Conservation (phyloP, 108 stramenopile species). For the Fistulifera solaris region DNA sequence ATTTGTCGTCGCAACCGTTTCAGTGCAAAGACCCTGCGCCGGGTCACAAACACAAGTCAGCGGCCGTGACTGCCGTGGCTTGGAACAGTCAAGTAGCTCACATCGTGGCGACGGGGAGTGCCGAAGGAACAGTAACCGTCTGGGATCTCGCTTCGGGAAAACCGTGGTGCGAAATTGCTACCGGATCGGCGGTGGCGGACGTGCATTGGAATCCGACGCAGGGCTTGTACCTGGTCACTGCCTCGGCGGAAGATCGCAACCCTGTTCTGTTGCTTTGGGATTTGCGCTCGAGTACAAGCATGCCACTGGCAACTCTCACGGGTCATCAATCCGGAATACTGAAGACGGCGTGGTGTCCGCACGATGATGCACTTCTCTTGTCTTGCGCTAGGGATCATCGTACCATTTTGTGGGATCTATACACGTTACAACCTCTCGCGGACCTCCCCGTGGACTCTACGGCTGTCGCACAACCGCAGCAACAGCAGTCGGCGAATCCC, state of each 20-base stretch:
- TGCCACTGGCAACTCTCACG: conserved; percentile 80
- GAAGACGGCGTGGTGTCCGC: conserved; percentile 92
- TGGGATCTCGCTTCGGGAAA: conserved; percentile 92
- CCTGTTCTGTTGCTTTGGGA: conserved; percentile 94
- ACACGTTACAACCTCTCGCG: conserved; percentile 69
- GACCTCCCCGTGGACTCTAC: conserved; percentile 69
- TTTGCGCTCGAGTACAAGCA: conserved; percentile 83
- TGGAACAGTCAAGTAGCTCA: conserved; percentile 97
- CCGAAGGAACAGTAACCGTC: conserved; percentile 81
- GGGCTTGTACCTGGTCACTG: conserved; percentile 91
- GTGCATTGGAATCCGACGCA: conserved; percentile 93
- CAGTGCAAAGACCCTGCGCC: conserved; percentile 24
- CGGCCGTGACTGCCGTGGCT: conserved; percentile 79
- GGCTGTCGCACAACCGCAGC: neutral
- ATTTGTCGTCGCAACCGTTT: conserved; percentile 36
- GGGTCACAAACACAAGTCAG: conserved; percentile 39
- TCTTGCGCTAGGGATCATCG: conserved; percentile 91
- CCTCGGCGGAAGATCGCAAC: conserved; percentile 80
- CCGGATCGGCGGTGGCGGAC: conserved; percentile 59
- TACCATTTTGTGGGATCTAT: conserved; percentile 95
- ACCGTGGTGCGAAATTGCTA: conserved; percentile 85
- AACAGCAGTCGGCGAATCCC: conserved; percentile 4
- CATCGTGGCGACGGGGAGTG: conserved; percentile 83
- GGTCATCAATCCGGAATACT: conserved; percentile 90
- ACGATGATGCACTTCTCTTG: conserved; percentile 75